Percentiles rank a stretch among this genome's conserved stretches.
These are phyloP conservation scores for Arachnomyces sp. DNA, from an alignment of 2,329 filamentous ascomycete species.

Conservation along the genomic window DNA sequence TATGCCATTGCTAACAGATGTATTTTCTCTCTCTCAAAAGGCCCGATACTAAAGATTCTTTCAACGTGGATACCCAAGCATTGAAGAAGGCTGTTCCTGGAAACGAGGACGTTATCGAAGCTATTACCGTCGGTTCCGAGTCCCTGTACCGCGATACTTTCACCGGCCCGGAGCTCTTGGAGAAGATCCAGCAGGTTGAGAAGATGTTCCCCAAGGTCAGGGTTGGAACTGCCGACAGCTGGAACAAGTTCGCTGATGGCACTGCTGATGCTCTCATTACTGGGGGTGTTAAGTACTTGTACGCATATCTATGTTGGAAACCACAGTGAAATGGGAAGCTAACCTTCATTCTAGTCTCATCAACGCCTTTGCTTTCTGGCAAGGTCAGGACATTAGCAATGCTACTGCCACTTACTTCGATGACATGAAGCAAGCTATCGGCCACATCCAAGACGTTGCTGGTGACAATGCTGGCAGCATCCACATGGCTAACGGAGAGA, in stretches of 20 bases:
- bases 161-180: constrained; percentile 52
- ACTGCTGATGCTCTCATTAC: constrained; percentile 58
- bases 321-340: background rate
- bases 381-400: constrained; percentile 52
- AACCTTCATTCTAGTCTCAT: constrained; percentile 37
- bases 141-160: constrained; percentile 62
- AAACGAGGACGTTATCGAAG: constrained; percentile 55
- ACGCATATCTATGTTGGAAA: constrained; percentile 14
- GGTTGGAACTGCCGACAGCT: constrained; percentile 63
- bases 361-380: constrained; percentile 70
- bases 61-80: constrained; percentile 53
- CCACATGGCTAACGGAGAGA: constrained; percentile 64
- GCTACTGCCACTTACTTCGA: constrained; percentile 58
- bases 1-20: constrained; percentile 1
- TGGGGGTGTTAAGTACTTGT: constrained; percentile 54
- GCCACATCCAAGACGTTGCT: constrained; percentile 53
- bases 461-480: constrained; percentile 47
- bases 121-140: constrained; percentile 64
- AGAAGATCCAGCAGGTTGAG: constrained; percentile 57
- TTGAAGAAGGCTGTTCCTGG: constrained; percentile 38
- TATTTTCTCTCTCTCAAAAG: constrained; percentile 25
- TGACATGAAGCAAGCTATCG: constrained; percentile 58
- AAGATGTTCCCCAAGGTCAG: constrained; percentile 47
- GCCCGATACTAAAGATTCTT: constrained; percentile 57
- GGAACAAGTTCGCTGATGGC: constrained; percentile 65